A percentile compares a stretch with the other conserved stretches of the same genome.
Evolutionary conservation across 768 basidiomycete genomes (phyloP).

Genomic region (Lactarius sp.): DNA sequence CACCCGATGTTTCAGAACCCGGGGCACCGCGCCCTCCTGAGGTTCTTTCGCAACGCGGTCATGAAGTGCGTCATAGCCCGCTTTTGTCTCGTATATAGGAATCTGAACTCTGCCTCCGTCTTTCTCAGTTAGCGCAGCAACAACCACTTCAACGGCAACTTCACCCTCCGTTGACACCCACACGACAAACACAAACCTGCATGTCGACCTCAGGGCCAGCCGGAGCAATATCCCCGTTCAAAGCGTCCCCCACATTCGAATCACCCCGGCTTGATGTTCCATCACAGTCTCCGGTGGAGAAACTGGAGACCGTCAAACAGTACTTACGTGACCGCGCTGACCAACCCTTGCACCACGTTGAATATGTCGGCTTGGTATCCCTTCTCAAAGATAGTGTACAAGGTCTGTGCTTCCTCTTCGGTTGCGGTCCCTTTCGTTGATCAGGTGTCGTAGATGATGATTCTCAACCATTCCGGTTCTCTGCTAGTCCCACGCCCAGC

Average conservation of each 20-base stretch:
- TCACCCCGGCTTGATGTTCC: constrained; percentile 12
- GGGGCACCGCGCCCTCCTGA: constrained; percentile 9
- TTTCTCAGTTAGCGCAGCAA: constrained; percentile 10
- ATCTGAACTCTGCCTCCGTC: background rate
- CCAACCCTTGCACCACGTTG: constrained; percentile 45
- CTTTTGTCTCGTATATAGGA: background rate
- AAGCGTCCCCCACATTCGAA: constrained; percentile 23
- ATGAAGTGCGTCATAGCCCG: constrained; percentile 15
- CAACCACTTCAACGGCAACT: background rate
- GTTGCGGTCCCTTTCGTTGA: constrained; percentile 14
- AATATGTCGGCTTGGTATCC: constrained; percentile 51
- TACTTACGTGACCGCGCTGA: constrained; percentile 44
- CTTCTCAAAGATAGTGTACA: constrained; percentile 50
- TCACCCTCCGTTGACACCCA: constrained; percentile 12
- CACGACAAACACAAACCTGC: background rate
- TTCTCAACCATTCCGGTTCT: constrained; percentile 58
- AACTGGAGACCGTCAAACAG: constrained; percentile 45
- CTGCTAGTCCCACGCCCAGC: constrained; percentile 41
- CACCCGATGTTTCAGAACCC: constrained; percentile 4
- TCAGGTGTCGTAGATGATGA: constrained; percentile 26
- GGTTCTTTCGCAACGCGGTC: constrained; percentile 26
- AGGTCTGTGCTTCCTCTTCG: constrained; percentile 32
- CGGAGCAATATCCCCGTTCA: constrained; percentile 25
- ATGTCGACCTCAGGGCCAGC: constrained; percentile 5
- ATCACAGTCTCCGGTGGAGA: constrained; percentile 36